A percentile compares a stretch with the other conserved stretches of the same genome.
Conservation (phyloP, 2,329 filamentous ascomycete genomes). For the Gremmenia infestans region DNA sequence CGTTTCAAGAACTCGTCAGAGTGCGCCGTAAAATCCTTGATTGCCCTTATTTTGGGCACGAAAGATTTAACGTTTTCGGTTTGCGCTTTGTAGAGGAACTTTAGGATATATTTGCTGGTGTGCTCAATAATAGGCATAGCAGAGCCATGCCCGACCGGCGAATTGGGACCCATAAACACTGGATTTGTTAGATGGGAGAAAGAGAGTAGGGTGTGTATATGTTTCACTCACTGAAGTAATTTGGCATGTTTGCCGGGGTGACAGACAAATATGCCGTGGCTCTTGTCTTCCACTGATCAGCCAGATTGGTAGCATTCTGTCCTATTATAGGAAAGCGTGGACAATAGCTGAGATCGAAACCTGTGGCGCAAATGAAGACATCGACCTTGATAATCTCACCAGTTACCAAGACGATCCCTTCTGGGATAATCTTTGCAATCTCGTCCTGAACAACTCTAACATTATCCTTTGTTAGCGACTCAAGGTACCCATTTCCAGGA, state of each 20-base stretch:
- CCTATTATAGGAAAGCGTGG: slow-evolving; percentile 28
- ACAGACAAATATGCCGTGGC: slow-evolving; percentile 26
- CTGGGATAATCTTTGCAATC: slow-evolving; percentile 39
- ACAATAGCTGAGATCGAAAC: slow-evolving; percentile 30
- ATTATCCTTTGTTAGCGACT: too few relatives aligned
- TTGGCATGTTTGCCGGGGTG: slow-evolving; percentile 24
- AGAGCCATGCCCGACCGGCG: slow-evolving; percentile 25
- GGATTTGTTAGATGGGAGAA: too few relatives aligned
- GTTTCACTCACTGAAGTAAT: slow-evolving; percentile 16
- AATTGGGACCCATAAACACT: slow-evolving; percentile 25
- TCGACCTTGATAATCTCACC: slow-evolving; percentile 34
- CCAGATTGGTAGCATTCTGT: slow-evolving; percentile 19
- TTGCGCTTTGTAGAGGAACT: slow-evolving; percentile 34
- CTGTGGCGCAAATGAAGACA: slow-evolving; percentile 34
- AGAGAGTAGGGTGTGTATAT: too few relatives aligned
- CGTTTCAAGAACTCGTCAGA: slow-evolving; percentile 47
- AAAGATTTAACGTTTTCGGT: slow-evolving; percentile 45
- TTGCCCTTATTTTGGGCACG: slow-evolving; percentile 40
- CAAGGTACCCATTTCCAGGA: slow-evolving; percentile 27
- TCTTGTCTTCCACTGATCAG: slow-evolving; percentile 28
- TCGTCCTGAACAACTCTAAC: slow-evolving; percentile 42
- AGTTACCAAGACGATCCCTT: slow-evolving; percentile 39
- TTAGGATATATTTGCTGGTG: slow-evolving; percentile 21
- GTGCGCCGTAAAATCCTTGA: slow-evolving; percentile 47
- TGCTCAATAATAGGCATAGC: slow-evolving; percentile 17